phyloP scores from a whole-genome alignment of 805 yeast species.

The Nakazawaea molendinolei region DNA sequence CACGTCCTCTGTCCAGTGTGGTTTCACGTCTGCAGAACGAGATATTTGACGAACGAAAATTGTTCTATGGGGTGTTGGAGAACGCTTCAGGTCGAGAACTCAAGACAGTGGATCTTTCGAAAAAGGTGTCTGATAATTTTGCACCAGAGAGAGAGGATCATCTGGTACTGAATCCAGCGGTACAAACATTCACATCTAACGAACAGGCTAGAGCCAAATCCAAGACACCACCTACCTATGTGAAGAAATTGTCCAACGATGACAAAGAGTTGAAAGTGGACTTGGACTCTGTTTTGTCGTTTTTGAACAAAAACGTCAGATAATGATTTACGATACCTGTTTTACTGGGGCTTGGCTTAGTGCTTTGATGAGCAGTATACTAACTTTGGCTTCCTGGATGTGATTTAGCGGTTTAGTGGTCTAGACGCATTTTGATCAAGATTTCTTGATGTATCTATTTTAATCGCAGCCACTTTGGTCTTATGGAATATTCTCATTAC shows the following conservation, averaged over 20 bases:
- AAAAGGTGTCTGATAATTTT: slow-evolving; percentile 5
- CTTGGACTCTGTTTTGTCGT: slow-evolving; percentile 11
- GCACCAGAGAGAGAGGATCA: background rate
- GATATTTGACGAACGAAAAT: slow-evolving; percentile 9
- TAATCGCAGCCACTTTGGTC: no score
- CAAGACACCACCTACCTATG: background rate
- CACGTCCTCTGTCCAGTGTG: slow-evolving; percentile 8
- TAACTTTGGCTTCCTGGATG: no score
- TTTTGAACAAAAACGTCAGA: slow-evolving; percentile 10
- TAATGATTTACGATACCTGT: background rate
- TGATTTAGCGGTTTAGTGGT: no score
- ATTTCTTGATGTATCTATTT: no score
- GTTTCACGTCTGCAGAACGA: slow-evolving; percentile 7
- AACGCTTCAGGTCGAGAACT: background rate
- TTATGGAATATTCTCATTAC: no score
- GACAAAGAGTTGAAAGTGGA: slow-evolving; percentile 4
- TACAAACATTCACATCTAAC: slow-evolving; percentile 8
- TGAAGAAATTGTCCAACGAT: background rate
- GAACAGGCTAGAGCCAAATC: background rate
- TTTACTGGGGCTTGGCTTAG: no score
- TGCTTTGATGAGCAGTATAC: no score
- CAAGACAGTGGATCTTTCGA: slow-evolving; percentile 1
- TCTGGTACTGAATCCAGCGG: background rate
- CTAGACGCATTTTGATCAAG: no score
- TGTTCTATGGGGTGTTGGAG: slow-evolving; percentile 5